Conservation (phyloP, 1,284 basidiomycete genomes). For the Sanghuangporus weigelae region DNA sequence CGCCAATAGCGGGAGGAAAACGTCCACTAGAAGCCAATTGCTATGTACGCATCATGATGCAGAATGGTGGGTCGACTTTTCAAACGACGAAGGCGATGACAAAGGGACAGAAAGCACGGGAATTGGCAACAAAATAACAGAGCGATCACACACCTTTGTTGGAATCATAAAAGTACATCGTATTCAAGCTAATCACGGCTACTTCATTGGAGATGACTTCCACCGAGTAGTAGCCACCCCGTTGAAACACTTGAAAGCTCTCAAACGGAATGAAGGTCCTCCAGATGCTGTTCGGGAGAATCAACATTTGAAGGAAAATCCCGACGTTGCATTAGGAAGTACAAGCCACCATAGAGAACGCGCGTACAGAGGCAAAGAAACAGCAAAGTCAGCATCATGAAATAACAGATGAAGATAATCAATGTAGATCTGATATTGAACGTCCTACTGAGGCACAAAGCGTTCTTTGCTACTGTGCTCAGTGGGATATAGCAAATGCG, state of each 20-base stretch:
- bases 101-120: background rate
- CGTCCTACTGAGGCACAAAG: too few relatives aligned
- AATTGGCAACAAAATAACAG: background rate
- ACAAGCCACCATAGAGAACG: background rate
- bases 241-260: constrained; percentile 74
- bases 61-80: background rate
- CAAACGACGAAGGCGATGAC: background rate
- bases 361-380: background rate
- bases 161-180: constrained; percentile 88
- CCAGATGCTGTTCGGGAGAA: constrained; percentile 63
- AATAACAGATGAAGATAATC: background rate
- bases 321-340: too few relatives aligned
- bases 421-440: background rate
- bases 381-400: background rate
- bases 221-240: constrained; percentile 80
- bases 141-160: constrained; percentile 66
- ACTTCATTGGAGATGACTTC: constrained; percentile 78
- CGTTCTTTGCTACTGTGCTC: too few relatives aligned
- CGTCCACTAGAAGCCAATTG: background rate
- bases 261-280: constrained; percentile 78
- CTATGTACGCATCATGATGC: background rate
- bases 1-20: background rate
- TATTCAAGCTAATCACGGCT: constrained; percentile 85
- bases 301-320: background rate
- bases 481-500: too few relatives aligned